phyloP scores from a whole-genome alignment of 2,329 filamentous ascomycete genomes.

The Calonectria fujianensis region DNA sequence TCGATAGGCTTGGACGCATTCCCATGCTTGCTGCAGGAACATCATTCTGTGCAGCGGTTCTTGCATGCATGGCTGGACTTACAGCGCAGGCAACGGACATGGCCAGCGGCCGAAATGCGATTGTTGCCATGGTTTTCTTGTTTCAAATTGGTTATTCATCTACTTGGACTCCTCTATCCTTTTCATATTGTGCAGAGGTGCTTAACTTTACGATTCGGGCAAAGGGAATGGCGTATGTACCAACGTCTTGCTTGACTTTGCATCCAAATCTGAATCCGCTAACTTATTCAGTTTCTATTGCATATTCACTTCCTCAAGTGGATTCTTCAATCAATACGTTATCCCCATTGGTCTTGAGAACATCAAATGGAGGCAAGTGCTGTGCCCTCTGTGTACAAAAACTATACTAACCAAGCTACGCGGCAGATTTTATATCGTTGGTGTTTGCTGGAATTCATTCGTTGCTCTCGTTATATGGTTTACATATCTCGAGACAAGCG shows the following conservation, averaged over 20 bases:
- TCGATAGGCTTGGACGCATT: conserved; percentile 36
- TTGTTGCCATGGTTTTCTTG: conserved; percentile 43
- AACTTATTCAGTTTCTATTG: conserved; percentile 29
- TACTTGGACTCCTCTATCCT: conserved; percentile 40
- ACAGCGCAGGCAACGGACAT: conserved; percentile 36
- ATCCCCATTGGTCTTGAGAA: conserved; percentile 34
- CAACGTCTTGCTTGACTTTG: background rate
- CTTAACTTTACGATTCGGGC: conserved; percentile 41
- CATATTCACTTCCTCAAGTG: conserved; percentile 34
- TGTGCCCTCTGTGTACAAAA: background rate
- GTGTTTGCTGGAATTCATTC: conserved; percentile 34
- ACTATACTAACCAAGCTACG: background rate
- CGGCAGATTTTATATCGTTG: conserved; percentile 39
- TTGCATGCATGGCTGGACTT: conserved; percentile 39
- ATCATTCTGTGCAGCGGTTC: conserved; percentile 39
- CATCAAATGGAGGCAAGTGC: conserved; percentile 38
- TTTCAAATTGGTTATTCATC: conserved; percentile 43
- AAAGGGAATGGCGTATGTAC: conserved; percentile 40
- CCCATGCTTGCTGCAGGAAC: conserved; percentile 37
- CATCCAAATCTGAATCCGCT: background rate
- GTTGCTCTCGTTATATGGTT: conserved; percentile 38
- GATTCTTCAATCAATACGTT: conserved; percentile 42
- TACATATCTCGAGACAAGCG: conserved; percentile 39
- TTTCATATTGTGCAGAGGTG: conserved; percentile 40
- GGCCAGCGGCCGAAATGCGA: conserved; percentile 28